Base-by-base conservation (phyloP, 139 green algal genomes). In the Chlorella sp. region DNA sequence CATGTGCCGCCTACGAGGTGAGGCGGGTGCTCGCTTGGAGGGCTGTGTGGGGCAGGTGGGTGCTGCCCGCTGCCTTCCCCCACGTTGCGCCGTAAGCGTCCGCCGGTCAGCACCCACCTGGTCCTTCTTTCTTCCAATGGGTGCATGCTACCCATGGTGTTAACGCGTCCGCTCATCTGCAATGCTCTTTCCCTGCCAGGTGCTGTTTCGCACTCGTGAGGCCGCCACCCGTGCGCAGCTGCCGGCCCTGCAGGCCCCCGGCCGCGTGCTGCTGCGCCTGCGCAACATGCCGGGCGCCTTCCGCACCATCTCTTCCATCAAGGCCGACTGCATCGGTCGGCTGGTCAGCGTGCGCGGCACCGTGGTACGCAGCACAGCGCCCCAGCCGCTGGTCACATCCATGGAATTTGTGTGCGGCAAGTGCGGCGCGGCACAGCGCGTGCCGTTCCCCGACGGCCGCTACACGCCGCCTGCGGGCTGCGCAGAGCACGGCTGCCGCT, bases 331-430 rank as follows among this genome's bases (percentile, higher is more conserved):
- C 21, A 84, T 87, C 60, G 94, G 93, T 56, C 93, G 90, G 74
- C 86, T 98, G 39, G 94, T 95, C 1, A 95, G 90, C 4, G 71
- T 98, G 38, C 86, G 86, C 3, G 96, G 96, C 67, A 98, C 94
- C 0, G 93, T 98, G 0, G 89, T 95, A 63, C 90, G 95, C 17
- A 88, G 93, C 75, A 94, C 90, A 28, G 84, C 88, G 11, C 84
- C 95, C 38, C 88, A 87, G 38, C 93, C 95, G 1, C 81, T 97
- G 55, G 87, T 97, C 18, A 90, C 74, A 1, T 44, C 83, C 15
- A 93, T 98, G 92, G 76, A 85, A 28, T 98, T 97, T 85, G 86
- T 90, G 0, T 98, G 96, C 87, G 89, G 80, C 79, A 96, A 95
- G 88, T 98, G 95, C 84, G 88, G 91, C 63, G 69, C 51, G 41